phyloP scores from a whole-genome alignment of 257 asterid species.

The Ilex asprella region DNA sequence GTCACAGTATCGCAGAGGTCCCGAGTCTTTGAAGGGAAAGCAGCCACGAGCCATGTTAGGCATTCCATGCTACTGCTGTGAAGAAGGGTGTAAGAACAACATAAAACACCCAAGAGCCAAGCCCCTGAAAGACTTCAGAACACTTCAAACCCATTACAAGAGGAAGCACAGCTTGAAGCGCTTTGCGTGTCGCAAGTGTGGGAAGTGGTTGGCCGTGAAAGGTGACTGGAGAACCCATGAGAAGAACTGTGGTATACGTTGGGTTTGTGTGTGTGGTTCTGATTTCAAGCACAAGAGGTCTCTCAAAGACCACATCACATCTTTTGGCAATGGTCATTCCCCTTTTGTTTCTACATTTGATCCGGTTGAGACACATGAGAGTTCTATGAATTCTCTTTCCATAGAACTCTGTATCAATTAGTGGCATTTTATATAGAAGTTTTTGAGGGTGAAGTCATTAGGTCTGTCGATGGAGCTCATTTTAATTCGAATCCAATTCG shows the following conservation, averaged over 20 bases:
- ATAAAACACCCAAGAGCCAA: constrained; percentile 44
- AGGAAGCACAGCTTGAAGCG: constrained; percentile 54
- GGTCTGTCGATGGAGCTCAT: no score
- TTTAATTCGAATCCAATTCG: no score
- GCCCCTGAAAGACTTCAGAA: constrained; percentile 59
- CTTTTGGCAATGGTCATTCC: constrained; percentile 57
- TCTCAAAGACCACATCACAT: constrained; percentile 58
- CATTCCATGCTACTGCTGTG: constrained; percentile 65
- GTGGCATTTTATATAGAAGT: no score
- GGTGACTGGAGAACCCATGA: constrained; percentile 82
- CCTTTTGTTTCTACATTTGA: constrained; percentile 27
- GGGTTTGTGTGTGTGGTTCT: constrained; percentile 71
- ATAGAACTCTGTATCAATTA: no score
- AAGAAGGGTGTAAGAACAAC: constrained; percentile 66
- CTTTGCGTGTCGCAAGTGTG: constrained; percentile 52
- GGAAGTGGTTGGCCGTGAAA: constrained; percentile 64
- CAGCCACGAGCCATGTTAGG: constrained; percentile 46
- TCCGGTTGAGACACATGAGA: neutral
- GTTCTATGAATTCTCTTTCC: constrained; percentile 1
- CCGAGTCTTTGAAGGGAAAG: constrained; percentile 56
- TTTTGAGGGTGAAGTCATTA: no score
- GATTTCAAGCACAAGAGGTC: constrained; percentile 83
- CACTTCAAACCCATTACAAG: constrained; percentile 63
- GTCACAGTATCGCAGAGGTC: constrained; percentile 53
- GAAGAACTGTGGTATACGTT: constrained; percentile 76